Conservation (phyloP, 2,329 filamentous ascomycete species). For the Periconia sp. region DNA sequence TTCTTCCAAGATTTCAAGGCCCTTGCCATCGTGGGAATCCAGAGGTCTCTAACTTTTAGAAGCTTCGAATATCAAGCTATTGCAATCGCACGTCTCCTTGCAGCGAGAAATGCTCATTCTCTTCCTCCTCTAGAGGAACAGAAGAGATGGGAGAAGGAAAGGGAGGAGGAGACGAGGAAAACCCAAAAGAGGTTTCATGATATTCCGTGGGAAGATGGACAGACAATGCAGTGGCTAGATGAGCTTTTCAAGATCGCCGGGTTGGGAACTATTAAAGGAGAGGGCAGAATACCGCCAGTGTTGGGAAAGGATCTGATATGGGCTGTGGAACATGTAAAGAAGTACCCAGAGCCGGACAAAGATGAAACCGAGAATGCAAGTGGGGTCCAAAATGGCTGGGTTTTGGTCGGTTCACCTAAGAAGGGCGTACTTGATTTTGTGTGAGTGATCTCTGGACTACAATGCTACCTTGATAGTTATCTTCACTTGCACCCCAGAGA, state of each 20-base stretch:
- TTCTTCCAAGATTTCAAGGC: conserved; percentile 50
- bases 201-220: conserved; percentile 59
- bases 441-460: too few relatives aligned
- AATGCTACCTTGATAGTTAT: too few relatives aligned
- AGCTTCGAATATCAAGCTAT: conserved; percentile 64
- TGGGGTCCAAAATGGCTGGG: conserved; percentile 7
- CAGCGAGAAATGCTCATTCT: conserved; percentile 46
- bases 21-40: conserved; percentile 60
- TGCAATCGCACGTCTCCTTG: conserved; percentile 58
- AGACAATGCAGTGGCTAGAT: conserved; percentile 57
- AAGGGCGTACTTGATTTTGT: too few relatives aligned
- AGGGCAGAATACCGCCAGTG: conserved; percentile 30
- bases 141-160: conserved; percentile 54
- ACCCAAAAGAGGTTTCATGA: conserved; percentile 59
- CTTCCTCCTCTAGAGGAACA: conserved; percentile 54
- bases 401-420: conserved; percentile 1
- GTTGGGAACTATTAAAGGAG: conserved; percentile 54
- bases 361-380: neutral
- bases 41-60: conserved; percentile 59
- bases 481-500: too few relatives aligned
- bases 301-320: conserved; percentile 22
- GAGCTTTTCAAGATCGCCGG: conserved; percentile 58
- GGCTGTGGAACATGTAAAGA: conserved; percentile 45
- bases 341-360: conserved; percentile 24
- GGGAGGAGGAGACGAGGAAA: conserved; percentile 35